These are phyloP conservation scores for Botrytis squamosa DNA, from an alignment of 2,329 filamentous ascomycete genomes.

Conservation along the genomic window DNA sequence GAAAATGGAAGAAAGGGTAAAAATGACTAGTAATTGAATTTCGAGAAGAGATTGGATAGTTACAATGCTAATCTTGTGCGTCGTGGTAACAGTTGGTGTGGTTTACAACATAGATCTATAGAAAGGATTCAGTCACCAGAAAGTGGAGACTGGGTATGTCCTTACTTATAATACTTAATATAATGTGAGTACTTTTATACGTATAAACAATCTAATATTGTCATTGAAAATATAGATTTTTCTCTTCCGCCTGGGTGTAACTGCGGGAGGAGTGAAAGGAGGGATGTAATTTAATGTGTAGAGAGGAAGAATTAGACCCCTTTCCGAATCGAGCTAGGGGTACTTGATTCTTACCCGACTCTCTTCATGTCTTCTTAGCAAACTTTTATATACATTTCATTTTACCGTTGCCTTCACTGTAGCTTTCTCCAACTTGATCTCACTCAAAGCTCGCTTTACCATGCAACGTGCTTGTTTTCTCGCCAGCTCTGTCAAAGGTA, in stretches of 20 bases:
- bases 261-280: not conserved
- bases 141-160: no score
- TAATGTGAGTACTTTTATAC: no score
- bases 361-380: not conserved
- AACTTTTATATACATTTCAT: not conserved
- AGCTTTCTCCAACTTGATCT: not conserved
- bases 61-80: not conserved
- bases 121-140: not conserved
- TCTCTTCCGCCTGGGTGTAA: not conserved
- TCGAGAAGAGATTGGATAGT: not conserved
- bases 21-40: not conserved
- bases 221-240: not conserved
- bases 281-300: not conserved
- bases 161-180: not conserved
- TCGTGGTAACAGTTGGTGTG: not conserved
- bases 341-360: not conserved
- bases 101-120: not conserved
- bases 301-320: not conserved
- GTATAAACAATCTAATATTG: not conserved
- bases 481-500: not conserved
- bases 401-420: not conserved
- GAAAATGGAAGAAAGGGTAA: slow-evolving; percentile 6
- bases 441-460: no score
- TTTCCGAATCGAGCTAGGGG: not conserved
- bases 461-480: no score